phyloP scores from a whole-genome alignment of 2,329 filamentous ascomycete species.

The Aspergillus sp. region DNA sequence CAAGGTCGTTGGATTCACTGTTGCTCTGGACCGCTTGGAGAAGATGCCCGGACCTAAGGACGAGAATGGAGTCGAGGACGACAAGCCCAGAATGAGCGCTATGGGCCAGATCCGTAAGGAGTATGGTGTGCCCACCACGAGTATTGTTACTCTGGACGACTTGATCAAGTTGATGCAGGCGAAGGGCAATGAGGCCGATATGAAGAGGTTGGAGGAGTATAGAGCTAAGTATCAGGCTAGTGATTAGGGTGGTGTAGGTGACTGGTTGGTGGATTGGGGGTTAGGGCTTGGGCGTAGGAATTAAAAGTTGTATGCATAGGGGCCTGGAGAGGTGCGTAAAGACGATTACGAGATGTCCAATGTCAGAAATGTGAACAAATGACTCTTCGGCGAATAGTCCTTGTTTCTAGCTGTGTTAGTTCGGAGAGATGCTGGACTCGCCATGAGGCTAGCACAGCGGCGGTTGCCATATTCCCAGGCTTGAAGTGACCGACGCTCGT shows the following conservation, averaged over 20 bases:
- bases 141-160: constrained; percentile 80
- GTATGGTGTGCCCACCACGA: constrained; percentile 74
- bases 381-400: too few relatives aligned
- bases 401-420: too few relatives aligned
- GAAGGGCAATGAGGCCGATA: constrained; percentile 60
- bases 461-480: too few relatives aligned
- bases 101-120: constrained; percentile 80
- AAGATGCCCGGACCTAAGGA: constrained; percentile 51
- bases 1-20: constrained; percentile 79
- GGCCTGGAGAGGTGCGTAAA: not conserved
- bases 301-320: not conserved
- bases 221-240: constrained; percentile 45
- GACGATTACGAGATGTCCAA: too few relatives aligned
- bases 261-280: not conserved
- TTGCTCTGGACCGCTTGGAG: constrained; percentile 63
- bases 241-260: constrained; percentile 20
- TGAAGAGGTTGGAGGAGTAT: constrained; percentile 69
- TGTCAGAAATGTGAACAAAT: too few relatives aligned
- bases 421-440: too few relatives aligned
- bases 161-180: constrained; percentile 67
- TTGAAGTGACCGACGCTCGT: too few relatives aligned
- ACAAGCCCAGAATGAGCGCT: constrained; percentile 68
- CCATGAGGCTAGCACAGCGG: too few relatives aligned
- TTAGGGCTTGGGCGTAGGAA: not conserved
- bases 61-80: constrained; percentile 59